These are phyloP conservation scores for Plasmodium sp. DNA, from an alignment of 169 alveolate genomes.

Conservation along the genomic window DNA sequence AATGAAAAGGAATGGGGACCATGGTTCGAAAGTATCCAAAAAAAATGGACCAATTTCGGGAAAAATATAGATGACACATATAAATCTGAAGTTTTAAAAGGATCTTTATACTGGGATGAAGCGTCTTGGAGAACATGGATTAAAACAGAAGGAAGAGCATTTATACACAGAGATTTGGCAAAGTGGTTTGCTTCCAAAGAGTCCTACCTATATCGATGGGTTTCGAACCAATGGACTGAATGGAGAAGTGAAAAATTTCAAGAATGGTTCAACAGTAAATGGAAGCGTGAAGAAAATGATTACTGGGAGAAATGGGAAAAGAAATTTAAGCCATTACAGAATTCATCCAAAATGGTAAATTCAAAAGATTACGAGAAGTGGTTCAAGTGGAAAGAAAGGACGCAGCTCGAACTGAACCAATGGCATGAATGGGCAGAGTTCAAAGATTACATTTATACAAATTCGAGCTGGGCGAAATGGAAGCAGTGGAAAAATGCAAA, in stretches of 20 bases:
- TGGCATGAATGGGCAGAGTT: background rate
- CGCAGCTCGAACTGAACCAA: background rate
- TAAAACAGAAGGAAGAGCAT: constrained; percentile 1
- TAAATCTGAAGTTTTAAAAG: background rate
- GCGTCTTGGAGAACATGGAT: constrained; percentile 7
- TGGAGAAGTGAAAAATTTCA: constrained; percentile 7
- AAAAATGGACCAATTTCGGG: constrained; percentile 22
- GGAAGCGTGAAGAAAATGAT: constrained; percentile 7
- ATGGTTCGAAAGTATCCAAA: background rate
- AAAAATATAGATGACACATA: constrained; percentile 13
- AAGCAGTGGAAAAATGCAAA: background rate
- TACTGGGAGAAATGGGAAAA: constrained; percentile 26
- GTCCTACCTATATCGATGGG: constrained; percentile 1
- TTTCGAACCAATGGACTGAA: background rate
- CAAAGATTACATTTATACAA: background rate
- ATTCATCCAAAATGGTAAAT: background rate
- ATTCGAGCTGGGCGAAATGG: background rate
- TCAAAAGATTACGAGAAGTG: background rate
- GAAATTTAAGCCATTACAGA: background rate
- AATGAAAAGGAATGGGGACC: constrained; percentile 1
- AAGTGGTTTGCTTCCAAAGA: background rate
- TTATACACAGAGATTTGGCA: background rate
- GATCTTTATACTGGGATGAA: constrained; percentile 4
- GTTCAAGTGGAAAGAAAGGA: background rate
- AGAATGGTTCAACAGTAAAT: background rate